Percentiles rank a stretch among this genome's conserved stretches.
Conservation (phyloP, 176 grass and related monocot species). For the Zoysia japonica region DNA sequence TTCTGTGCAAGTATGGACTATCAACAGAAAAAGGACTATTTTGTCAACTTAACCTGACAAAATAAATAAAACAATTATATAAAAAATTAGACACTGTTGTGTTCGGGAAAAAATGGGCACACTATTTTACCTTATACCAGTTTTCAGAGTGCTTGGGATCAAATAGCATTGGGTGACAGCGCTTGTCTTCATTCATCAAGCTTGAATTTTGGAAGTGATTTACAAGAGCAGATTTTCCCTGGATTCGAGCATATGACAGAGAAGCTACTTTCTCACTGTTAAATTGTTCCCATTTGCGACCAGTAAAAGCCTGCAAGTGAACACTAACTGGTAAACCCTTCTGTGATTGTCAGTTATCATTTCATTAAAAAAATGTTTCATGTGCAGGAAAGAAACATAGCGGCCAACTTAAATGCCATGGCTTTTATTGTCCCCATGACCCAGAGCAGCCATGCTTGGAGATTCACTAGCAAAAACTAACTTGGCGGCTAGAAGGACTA, state of each 20-base stretch:
- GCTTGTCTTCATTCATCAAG: constrained; percentile 54
- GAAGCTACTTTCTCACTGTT: constrained; percentile 53
- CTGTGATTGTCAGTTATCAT: constrained; percentile 1
- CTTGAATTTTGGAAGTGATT: constrained; percentile 49
- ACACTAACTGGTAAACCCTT: neutral
- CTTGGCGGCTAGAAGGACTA: neutral
- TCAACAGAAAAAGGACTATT: neutral
- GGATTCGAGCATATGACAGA: constrained; percentile 58
- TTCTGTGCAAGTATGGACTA: neutral
- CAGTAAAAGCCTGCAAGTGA: constrained; percentile 46
- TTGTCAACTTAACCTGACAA: neutral
- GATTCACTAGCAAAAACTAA: neutral
- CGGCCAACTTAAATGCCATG: neutral
- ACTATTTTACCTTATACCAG: constrained; percentile 35
- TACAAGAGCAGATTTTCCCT: constrained; percentile 41
- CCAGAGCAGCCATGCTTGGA: neutral
- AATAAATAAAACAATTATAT: constrained; percentile 12
- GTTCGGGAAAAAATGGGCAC: neutral
- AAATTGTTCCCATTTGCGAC: constrained; percentile 49
- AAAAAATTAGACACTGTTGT: neutral
- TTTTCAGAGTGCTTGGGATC: constrained; percentile 29
- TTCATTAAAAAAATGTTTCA: neutral
- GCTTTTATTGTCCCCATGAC: neutral
- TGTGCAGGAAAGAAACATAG: neutral
- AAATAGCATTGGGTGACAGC: constrained; percentile 45